Conservation (phyloP, 1,139 yeast genomes). For the Nematodospora anomalae region DNA sequence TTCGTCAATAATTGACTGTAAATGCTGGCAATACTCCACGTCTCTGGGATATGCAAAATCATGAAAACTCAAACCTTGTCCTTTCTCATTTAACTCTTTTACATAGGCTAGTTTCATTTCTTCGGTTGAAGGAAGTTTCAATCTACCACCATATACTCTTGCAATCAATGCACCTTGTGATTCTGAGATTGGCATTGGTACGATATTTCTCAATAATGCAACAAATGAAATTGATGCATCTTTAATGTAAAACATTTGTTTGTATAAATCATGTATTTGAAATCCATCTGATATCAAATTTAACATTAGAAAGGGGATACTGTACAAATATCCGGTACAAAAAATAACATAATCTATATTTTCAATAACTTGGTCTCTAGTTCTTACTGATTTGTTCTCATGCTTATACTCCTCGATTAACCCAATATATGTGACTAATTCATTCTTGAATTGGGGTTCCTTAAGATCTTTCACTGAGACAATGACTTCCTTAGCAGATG, state of each 20-base stretch:
- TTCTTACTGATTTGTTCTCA: constrained; percentile 24
- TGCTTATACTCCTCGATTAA: constrained; percentile 32
- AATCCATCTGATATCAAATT: constrained; percentile 30
- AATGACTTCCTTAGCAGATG: constrained; percentile 38
- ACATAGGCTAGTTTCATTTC: constrained; percentile 29
- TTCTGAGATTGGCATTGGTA: constrained; percentile 51
- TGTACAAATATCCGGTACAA: constrained; percentile 51
- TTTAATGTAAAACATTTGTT: constrained; percentile 44
- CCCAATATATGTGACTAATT: constrained; percentile 23
- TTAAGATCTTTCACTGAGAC: constrained; percentile 33
- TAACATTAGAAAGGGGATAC: constrained; percentile 40
- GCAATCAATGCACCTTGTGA: constrained; percentile 47
- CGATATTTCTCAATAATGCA: constrained; percentile 39
- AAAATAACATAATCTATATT: constrained; percentile 42
- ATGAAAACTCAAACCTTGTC: constrained; percentile 29
- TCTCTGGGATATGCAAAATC: constrained; percentile 30
- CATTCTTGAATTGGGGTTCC: constrained; percentile 14
- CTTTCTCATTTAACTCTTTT: constrained; percentile 22
- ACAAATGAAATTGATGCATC: constrained; percentile 46
- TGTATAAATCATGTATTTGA: constrained; percentile 35
- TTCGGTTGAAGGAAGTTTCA: constrained; percentile 31
- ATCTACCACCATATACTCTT: constrained; percentile 41
- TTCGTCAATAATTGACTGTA: constrained; percentile 23
- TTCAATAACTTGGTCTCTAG: constrained; percentile 26
- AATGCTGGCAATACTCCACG: constrained; percentile 28